Percentiles rank a stretch among this genome's conserved stretches.
These are phyloP conservation scores for Alternaria solani DNA, from an alignment of 2,329 filamentous ascomycete species.

Conservation along the genomic window DNA sequence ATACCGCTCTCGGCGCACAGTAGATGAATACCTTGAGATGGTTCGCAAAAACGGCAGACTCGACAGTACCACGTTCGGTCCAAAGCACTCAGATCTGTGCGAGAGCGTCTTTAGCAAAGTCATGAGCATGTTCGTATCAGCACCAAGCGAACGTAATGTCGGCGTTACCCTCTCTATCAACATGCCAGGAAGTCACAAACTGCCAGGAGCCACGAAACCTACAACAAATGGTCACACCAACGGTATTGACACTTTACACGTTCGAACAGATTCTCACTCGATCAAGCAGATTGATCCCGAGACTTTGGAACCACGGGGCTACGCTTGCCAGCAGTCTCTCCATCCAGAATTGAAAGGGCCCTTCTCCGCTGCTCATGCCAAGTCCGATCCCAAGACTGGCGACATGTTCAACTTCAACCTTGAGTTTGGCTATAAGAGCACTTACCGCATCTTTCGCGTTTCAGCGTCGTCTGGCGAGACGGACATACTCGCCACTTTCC, in stretches of 20 bases:
- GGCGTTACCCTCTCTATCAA: conserved; percentile 72
- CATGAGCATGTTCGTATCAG: conserved; percentile 65
- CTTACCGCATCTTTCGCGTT: conserved; percentile 74
- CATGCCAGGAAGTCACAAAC: conserved; percentile 61
- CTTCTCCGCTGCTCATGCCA: conserved; percentile 74
- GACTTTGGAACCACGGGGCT: conserved; percentile 75
- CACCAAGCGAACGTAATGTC: conserved; percentile 61
- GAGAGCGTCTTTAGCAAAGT: conserved; percentile 75
- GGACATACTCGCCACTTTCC: conserved; percentile 74
- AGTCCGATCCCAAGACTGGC: conserved; percentile 74
- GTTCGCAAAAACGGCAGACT: conserved; percentile 68
- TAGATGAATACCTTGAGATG: conserved; percentile 67
- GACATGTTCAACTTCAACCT: conserved; percentile 86
- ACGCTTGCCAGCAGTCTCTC: conserved; percentile 66
- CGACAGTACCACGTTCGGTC: conserved; percentile 70
- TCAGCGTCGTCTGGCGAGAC: conserved; percentile 70
- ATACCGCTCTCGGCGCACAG: conserved; percentile 76
- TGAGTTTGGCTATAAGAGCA: conserved; percentile 63
- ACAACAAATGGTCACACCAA: conserved; percentile 39
- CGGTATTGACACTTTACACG: conserved; percentile 62
- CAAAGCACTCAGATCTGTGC: conserved; percentile 74
- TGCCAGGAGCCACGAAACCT: conserved; percentile 22
- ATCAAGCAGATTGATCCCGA: conserved; percentile 71
- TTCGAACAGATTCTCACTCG: conserved; percentile 64
- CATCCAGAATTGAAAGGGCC: conserved; percentile 74